Evolutionary conservation across 768 basidiomycete genomes (phyloP), one percentile per base, ranked within the genome.

Genomic region (Hygrophorus pudorinus): DNA sequence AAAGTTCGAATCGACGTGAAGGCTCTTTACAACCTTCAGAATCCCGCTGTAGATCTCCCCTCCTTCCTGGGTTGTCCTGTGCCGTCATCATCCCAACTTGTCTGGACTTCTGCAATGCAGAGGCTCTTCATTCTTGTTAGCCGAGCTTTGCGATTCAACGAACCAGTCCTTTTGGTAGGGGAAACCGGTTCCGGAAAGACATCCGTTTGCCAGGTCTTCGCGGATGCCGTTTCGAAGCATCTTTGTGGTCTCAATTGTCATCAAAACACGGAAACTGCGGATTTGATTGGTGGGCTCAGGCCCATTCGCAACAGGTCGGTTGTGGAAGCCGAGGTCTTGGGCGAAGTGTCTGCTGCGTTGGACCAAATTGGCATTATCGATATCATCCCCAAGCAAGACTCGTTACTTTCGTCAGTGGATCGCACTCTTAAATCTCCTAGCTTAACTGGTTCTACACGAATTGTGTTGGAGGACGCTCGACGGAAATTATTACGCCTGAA

Each of bases 151-250:
- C 78, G 76, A 37, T 88, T 84, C 64, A 85, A 96, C 54, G 96
- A 99, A 57, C 96, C 96, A 0, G 82, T 98, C 35, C 70, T 98
- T 14, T 73, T 99, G 21, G 94, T 99, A 9, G 96, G 96, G 0
- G 94, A 98, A 62, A 98, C 96, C 0, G 96, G 96, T 11, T 87
- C 85, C 3, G 96, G 96, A 12, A 99, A 99, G 65, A 99, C 96
- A 0, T 96, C 94, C 1, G 84, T 97, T 32, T 97, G 94, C 56
- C 90, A 98, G 57, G 66, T 91, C 4, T 84, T 85, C 51, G 85
- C 96, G 0, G 73, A 81, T 35, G 78, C 78, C 1, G 63, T 75
- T 17, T 62, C 63, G 18, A 78, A 78, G 54, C 65, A 59, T 29
- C 67, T 99, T 20, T 67, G 82, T 52, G 70, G 79, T 3, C 75